phyloP scores from a whole-genome alignment of 495 filamentous ascomycete genomes.

The Podospora tetraspora region DNA sequence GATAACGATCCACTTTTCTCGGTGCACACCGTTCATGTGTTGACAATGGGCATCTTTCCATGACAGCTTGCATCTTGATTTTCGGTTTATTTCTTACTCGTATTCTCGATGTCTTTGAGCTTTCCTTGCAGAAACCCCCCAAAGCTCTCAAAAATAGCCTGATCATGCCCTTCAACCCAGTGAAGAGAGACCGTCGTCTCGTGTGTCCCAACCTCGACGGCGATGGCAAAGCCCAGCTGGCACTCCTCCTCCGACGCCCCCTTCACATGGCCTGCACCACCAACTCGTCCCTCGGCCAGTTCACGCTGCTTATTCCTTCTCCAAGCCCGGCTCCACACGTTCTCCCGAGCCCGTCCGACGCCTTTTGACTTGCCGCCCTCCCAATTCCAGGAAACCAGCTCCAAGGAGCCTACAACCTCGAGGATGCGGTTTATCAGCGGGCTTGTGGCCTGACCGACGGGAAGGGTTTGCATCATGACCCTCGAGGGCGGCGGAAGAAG shows the following conservation, averaged over 20 bases:
- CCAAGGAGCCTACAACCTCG: constrained; percentile 45
- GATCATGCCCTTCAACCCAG: constrained; percentile 74
- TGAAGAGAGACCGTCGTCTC: constrained; percentile 46
- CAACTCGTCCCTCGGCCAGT: constrained; percentile 3
- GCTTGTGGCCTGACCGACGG: constrained; percentile 4
- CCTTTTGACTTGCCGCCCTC: constrained; percentile 28
- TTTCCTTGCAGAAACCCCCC: constrained; percentile 60
- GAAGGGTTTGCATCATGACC: constrained; percentile 22
- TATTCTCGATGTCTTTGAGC: constrained; percentile 15
- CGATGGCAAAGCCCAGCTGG: constrained; percentile 25
- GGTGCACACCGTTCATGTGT: too few relatives aligned
- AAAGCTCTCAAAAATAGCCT: constrained; percentile 80
- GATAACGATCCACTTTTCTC: not conserved
- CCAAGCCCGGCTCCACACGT: constrained; percentile 50
- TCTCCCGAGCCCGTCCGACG: constrained; percentile 35
- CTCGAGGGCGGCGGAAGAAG: constrained; percentile 53
- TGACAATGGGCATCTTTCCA: too few relatives aligned
- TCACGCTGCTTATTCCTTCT: constrained; percentile 32
- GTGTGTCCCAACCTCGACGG: constrained; percentile 14
- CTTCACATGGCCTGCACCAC: constrained; percentile 11
- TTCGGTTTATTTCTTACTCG: not conserved
- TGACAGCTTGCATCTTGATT: not conserved
- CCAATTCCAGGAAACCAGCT: constrained; percentile 50
- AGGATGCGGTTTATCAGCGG: constrained; percentile 17
- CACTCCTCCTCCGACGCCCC: constrained; percentile 8